Base-by-base conservation (phyloP, 2,329 filamentous ascomycete genomes). In the Curvularia eragrostidis region DNA sequence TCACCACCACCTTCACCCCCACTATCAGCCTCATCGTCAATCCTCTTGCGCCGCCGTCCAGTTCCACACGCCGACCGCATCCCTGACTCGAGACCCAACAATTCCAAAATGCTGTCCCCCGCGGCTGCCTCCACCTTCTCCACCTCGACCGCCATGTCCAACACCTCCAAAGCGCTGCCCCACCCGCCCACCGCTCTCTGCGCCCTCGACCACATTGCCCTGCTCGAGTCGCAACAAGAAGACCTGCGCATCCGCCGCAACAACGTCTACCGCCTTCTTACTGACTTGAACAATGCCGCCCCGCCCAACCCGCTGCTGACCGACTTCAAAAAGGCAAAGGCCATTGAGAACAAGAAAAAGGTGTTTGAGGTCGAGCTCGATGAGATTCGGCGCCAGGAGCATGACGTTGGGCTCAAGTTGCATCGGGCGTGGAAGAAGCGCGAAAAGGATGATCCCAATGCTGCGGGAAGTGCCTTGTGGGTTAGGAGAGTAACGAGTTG, bases 1-100 rank as follows among this genome's bases (percentile, higher is more conserved):
- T 78, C 77, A 47, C 78, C 78, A 39, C 78, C 78, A 3, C 74
- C 76, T 9, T 79, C 77, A 50, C 79, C 79, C 18, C 75, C 72
- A 18, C 66, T 78, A 9, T 75, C 21, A n/a, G 15, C 77, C 8
- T 65, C 66, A 3, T 15, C 47, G 52, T 68, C 69, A 1, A 68
- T 75, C 26, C 65, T 75, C 41, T 71, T 68, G 28, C 73, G 72
- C 24, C 70, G 72, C 34, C 73, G 74, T n/a, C 72, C 71, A 2
- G 59, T 75, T 9, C 61, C 69, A 3, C 59, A 67, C 41, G 48
- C 67, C 32, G 67, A 74, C 49, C 67, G 61, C 42, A 46, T 69
- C 24, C 61, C 58, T 28, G 56, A 24, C 39, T 30, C n/a, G 5
- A 8, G 28, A 58, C 18, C 44, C 53, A n/a, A 24, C 36, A 61